Evolutionary conservation across 495 filamentous ascomycete species (phyloP).

Genomic region (Echria macrotheca): DNA sequence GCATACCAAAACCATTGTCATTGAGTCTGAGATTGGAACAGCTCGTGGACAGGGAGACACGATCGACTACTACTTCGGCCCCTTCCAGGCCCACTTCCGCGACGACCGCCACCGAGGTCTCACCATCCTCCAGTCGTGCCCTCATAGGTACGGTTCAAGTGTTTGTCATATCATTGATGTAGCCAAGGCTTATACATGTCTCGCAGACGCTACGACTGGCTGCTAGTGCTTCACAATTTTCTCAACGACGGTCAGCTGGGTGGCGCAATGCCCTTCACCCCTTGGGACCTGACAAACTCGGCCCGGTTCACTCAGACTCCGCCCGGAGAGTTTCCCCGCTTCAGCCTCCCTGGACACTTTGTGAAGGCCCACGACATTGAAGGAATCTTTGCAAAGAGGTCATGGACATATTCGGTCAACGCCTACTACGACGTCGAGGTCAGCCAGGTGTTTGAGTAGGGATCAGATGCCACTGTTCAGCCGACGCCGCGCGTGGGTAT

Average conservation of each 20-base stretch:
- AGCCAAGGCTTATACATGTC: not conserved
- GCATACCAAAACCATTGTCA: constrained; percentile 8
- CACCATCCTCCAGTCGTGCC: constrained; percentile 30
- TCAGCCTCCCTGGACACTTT: constrained; percentile 6
- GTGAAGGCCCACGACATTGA: not conserved
- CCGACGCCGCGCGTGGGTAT: too few species aligned
- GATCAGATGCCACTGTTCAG: too few species aligned
- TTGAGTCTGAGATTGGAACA: constrained; percentile 12
- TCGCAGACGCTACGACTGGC: constrained; percentile 22
- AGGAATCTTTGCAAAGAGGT: not conserved
- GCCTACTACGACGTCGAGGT: not conserved
- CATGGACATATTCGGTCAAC: not conserved
- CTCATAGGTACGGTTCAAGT: constrained; percentile 5
- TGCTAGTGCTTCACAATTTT: constrained; percentile 10
- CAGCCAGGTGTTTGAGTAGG: not conserved
- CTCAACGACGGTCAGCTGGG: not conserved
- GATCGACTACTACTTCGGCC: constrained; percentile 5
- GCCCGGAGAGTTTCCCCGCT: not conserved
- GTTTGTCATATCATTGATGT: not conserved
- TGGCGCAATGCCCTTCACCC: not conserved
- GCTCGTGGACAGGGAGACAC: not conserved
- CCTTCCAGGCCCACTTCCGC: constrained; percentile 6
- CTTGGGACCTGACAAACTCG: too few species aligned
- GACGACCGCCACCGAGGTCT: constrained; percentile 17
- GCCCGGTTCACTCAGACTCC: too few species aligned